phyloP scores from a whole-genome alignment of 345 rosid species.

The Gossypium rotundifolium region DNA sequence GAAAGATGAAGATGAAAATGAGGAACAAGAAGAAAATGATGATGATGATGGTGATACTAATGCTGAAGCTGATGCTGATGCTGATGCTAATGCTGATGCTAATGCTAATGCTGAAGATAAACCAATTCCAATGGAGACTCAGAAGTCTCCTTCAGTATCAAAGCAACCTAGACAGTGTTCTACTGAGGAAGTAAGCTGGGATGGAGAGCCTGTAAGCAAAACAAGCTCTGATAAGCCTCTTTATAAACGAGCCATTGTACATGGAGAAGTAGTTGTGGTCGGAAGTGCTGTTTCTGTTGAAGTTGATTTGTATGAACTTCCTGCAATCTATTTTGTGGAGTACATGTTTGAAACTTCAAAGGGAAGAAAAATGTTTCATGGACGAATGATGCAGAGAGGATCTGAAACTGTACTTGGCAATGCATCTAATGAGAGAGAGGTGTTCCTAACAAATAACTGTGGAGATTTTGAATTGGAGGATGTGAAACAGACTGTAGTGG shows the following conservation, averaged over 20 bases:
- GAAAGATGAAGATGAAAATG: constrained; percentile 37
- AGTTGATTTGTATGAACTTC: constrained; percentile 33
- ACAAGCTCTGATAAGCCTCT: constrained; percentile 40
- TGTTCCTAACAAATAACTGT: constrained; percentile 54
- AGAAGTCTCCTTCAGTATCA: constrained; percentile 20
- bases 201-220: constrained; percentile 34
- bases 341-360: constrained; percentile 49
- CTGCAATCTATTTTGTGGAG: constrained; percentile 53
- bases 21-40: constrained; percentile 42
- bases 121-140: constrained; percentile 17
- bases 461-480: constrained; percentile 36
- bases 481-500: constrained; percentile 29
- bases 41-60: constrained; percentile 42
- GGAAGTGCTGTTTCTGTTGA: constrained; percentile 46
- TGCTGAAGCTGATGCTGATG: constrained; percentile 21
- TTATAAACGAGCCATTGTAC: constrained; percentile 42
- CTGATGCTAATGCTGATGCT: too few relatives aligned
- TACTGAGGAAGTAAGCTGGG: constrained; percentile 54
- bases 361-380: constrained; percentile 55
- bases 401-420: constrained; percentile 53
- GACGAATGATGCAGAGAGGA: constrained; percentile 45
- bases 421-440: constrained; percentile 57
- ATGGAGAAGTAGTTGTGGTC: constrained; percentile 40
- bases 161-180: constrained; percentile 23
- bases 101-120: constrained; percentile 32